A percentile compares a stretch with the other conserved stretches of the same genome.
Conservation (phyloP, 1,284 basidiomycete genomes). For the Pyrrhoderma lamaoense region DNA sequence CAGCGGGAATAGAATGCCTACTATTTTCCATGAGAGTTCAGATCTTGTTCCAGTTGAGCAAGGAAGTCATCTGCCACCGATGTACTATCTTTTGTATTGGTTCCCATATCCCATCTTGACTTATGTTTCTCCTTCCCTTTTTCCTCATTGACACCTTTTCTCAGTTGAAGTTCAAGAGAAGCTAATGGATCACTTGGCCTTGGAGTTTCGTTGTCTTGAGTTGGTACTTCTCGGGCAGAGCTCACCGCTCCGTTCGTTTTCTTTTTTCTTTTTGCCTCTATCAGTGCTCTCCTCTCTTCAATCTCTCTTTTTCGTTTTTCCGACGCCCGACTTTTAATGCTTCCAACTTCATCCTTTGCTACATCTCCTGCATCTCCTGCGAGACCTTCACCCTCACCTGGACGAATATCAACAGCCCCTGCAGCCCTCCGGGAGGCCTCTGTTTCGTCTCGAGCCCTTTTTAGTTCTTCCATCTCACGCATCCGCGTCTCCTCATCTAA, state of each 20-base stretch:
- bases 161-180: conserved; percentile 36
- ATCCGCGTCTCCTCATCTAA: conserved; percentile 68
- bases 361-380: conserved; percentile 19
- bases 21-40: conserved; percentile 20
- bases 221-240: no score
- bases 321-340: conserved; percentile 49
- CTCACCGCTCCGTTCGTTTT: conserved; percentile 26
- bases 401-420: conserved; percentile 49
- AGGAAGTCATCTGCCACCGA: conserved; percentile 56
- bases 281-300: conserved; percentile 65
- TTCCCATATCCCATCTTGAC: conserved; percentile 17
- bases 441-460: conserved; percentile 63
- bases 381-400: conserved; percentile 66
- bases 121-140: neutral
- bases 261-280: conserved; percentile 81
- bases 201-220: no score
- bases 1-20: no score
- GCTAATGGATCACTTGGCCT: conserved; percentile 40
- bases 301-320: conserved; percentile 74
- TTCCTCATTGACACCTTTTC: conserved; percentile 4
- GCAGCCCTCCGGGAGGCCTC: conserved; percentile 50
- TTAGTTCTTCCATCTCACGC: conserved; percentile 75
- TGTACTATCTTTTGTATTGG: conserved; percentile 23
- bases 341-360: conserved; percentile 12
- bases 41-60: conserved; percentile 49